phyloP scores from a whole-genome alignment of 2,329 filamentous ascomycete species.

The Ophiocordyceps camponoti-saundersi region DNA sequence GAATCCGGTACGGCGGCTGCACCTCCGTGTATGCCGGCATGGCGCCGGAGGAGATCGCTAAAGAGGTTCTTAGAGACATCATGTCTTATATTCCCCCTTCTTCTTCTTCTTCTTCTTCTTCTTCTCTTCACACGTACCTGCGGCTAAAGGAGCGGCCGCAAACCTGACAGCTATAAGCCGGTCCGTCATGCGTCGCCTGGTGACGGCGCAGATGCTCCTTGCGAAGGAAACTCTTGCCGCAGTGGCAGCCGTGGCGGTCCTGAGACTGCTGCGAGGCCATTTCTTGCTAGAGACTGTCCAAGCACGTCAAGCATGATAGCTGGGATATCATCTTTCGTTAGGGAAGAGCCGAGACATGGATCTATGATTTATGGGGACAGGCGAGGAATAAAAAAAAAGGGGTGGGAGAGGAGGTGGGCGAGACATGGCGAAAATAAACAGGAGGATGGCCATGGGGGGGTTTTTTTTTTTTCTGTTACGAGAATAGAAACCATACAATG shows the following conservation, averaged over 20 bases:
- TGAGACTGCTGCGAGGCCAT: conserved; percentile 3
- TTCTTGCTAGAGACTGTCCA: neutral
- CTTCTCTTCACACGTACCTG: conserved; percentile 16
- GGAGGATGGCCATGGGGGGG: neutral
- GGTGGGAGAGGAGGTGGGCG: neutral
- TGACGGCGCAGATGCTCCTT: conserved; percentile 23
- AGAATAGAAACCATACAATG: neutral
- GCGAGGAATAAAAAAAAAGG: neutral
- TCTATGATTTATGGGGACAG: neutral
- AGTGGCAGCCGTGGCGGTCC: conserved; percentile 18
- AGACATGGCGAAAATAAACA: neutral
- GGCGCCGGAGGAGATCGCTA: conserved; percentile 21
- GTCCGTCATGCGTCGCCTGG: conserved; percentile 19
- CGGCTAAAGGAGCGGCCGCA: conserved; percentile 21
- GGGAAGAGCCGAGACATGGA: neutral
- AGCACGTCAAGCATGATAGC: neutral
- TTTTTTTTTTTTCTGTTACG: neutral
- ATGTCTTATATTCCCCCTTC: neutral
- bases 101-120: neutral
- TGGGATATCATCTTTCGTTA: neutral
- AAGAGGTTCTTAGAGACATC: neutral
- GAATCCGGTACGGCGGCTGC: conserved; percentile 11
- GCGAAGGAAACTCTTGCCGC: conserved; percentile 21
- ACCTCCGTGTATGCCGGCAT: conserved; percentile 16
- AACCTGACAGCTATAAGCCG: conserved; percentile 16